phyloP scores from a whole-genome alignment of 441 rosid species.

The Gossypium lobatum region DNA sequence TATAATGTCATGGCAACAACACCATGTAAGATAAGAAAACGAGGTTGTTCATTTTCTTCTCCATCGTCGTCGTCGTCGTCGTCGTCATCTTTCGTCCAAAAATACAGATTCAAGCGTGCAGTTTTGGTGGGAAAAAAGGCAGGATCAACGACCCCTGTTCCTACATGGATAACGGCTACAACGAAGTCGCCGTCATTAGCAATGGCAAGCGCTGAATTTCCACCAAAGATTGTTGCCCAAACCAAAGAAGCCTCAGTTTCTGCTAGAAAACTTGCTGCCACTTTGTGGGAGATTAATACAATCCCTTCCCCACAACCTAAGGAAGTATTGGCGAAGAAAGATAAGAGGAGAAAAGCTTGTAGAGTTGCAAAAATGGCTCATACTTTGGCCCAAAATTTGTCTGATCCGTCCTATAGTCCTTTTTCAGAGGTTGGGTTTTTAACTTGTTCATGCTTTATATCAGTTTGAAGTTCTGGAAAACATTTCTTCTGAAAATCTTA shows the following conservation, averaged over 20 bases:
- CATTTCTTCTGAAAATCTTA: not conserved
- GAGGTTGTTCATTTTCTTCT: constrained; percentile 79
- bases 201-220: constrained; percentile 32
- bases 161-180: constrained; percentile 41
- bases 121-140: constrained; percentile 58
- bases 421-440: constrained; percentile 44
- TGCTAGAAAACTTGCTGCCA: constrained; percentile 81
- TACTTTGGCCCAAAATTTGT: constrained; percentile 33
- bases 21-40: constrained; percentile 69
- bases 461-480: constrained; percentile 1
- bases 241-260: constrained; percentile 44
- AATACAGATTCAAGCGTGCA: constrained; percentile 69
- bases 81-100: constrained; percentile 61
- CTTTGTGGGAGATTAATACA: constrained; percentile 74
- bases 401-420: constrained; percentile 50
- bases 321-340: constrained; percentile 32
- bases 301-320: constrained; percentile 30
- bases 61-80: constrained; percentile 50
- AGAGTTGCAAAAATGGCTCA: constrained; percentile 21
- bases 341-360: constrained; percentile 25
- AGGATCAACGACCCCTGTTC: constrained; percentile 68
- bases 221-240: constrained; percentile 20
- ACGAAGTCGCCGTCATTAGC: constrained; percentile 36
- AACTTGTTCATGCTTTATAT: not conserved
- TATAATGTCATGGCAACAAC: constrained; percentile 26